These are phyloP conservation scores for Pisolithus marmoratus DNA, from an alignment of 768 basidiomycete genomes.

Conservation along the genomic window DNA sequence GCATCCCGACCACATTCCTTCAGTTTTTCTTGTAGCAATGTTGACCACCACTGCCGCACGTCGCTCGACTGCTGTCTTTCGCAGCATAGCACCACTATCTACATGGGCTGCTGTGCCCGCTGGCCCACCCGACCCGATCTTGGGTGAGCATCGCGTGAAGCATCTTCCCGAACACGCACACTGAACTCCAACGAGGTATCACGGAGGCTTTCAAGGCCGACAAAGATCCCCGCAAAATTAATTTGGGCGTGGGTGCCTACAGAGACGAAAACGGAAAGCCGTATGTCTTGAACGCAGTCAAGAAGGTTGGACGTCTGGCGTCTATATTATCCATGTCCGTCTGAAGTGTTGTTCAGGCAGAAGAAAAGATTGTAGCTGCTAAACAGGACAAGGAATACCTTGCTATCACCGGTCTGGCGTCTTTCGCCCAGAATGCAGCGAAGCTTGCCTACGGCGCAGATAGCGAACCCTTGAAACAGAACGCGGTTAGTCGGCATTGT, in stretches of 20 bases:
- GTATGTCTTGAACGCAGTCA: slow-evolving; percentile 84
- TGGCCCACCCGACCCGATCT: slow-evolving; percentile 90
- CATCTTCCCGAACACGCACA: not conserved
- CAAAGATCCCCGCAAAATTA: slow-evolving; percentile 88
- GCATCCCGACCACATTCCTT: slow-evolving; percentile 18
- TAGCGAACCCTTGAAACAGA: slow-evolving; percentile 63
- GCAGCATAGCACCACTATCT: slow-evolving; percentile 44
- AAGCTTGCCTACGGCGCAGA: slow-evolving; percentile 89
- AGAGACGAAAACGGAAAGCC: slow-evolving; percentile 93
- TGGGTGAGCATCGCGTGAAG: slow-evolving; percentile 46
- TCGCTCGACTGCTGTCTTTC: slow-evolving; percentile 39
- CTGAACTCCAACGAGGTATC: slow-evolving; percentile 49
- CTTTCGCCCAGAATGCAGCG: slow-evolving; percentile 81
- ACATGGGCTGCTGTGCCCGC: slow-evolving; percentile 80
- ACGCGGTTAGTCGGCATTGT: slow-evolving; percentile 49
- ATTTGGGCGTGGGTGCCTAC: slow-evolving; percentile 96
- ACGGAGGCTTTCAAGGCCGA: slow-evolving; percentile 97
- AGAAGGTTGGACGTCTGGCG: slow-evolving; percentile 50
- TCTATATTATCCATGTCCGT: not conserved
- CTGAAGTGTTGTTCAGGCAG: slow-evolving; percentile 48
- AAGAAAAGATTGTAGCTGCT: slow-evolving; percentile 59
- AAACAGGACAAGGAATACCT: slow-evolving; percentile 92
- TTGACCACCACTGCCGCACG: slow-evolving; percentile 43
- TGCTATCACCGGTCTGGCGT: slow-evolving; percentile 85
- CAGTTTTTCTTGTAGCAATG: slow-evolving; percentile 34